Base-by-base conservation (phyloP, 73 alveolate genomes). In the Durusdinium trenchii region DNA sequence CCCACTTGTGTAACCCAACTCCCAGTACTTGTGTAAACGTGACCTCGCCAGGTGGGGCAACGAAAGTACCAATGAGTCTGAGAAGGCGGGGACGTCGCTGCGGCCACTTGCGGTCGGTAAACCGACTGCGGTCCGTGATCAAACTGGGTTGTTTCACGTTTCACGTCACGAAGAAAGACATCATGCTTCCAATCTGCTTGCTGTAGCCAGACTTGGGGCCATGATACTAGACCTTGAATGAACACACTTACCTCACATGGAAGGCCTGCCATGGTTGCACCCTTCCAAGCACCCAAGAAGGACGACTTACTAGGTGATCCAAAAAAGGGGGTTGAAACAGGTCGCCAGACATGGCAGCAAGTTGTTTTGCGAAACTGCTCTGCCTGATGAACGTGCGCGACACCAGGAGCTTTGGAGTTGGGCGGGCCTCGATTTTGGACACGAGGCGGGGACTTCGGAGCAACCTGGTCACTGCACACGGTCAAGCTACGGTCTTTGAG, bases 401-500 rank as follows among this genome's bases (percentile, higher is more conserved):
- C n/a, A 9, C 28, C 42, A 91, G 98, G 98, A 91, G 75, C 98
- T 91, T 60, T 91, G 98, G 98, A 87, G 98, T 12, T 91, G 98
- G 98, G 98, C 98, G 18, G 98, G 98, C 14, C 76, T 91, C 10
- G 98, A 78, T 35, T 50, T 78, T 40, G 91, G 91, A 64, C 52
- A 57, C 28, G 82, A 91, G 98, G 98, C 87, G 52, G 84, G 48
- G 38, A 46, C 16, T 62, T n/a, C 23, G 73, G 7, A 60, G 73
- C 1, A 23, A 32, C 69, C 23, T 16, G 18, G 73, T 60, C 73
- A 60, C 30, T 32, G 12, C 23, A 12, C 69, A 23, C 12, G 69
- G 69, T 57, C 69, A 23, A 57, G 12, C 23, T 57, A 16, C 12
- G 32, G 23, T 57, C 69, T 12, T 57, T 57, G 69, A 23, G 23